Evolutionary conservation across 164 flowering plant species (phyloP), one percentile per base, ranked within the genome.

Genomic region (Akebia trifoliata): DNA sequence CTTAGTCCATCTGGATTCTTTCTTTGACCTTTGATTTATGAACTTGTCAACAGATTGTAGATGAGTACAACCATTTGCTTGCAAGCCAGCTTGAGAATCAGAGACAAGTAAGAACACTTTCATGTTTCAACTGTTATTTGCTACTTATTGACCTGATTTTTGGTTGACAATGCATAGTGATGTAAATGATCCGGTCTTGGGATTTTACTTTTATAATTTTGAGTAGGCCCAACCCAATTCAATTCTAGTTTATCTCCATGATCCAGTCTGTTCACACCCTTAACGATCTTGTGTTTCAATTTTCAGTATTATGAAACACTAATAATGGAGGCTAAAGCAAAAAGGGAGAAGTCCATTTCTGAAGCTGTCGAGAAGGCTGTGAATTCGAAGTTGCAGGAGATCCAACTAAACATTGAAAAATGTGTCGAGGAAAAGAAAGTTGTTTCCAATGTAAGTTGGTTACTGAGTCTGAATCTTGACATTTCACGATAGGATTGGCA

Each of bases 51-150:
- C 81, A 90, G 97, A 86, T 84, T 63, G 67, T 76, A 50, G 92
- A 84, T 69, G 99, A 90, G 63, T 90, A 90, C 78, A 87, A 84
- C 65, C 81, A 43, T 61, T 85, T 93, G 69, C 86, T 87, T 46
- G 80, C 92, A 39, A 79, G 79, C 56, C 95, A 87, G 79, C 77
- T 87, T 68, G 90, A 87, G 71, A 74, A 72, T 35, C 97, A 87
- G 59, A 79, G 96, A 81, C 89, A 87, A 68, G 99, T 90, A 67
- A 69, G 82, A 50, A 49, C 26, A 3, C 21, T 18, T 24, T 42
- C 43, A 25, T 45, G 3, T 24, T 24, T 9, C 20, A n/a, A 6
- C 34, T 37, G 2, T 35, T 21, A 7, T 45, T n/a, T n/a, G n/a
- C n/a, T n/a, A n/a, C n/a, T n/a, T n/a, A n/a, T n/a, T n/a, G n/a